A percentile compares a stretch with the other conserved stretches of the same genome.
phyloP scores from a whole-genome alignment of 2,329 filamentous ascomycete species.

The Botrytis byssoidea region DNA sequence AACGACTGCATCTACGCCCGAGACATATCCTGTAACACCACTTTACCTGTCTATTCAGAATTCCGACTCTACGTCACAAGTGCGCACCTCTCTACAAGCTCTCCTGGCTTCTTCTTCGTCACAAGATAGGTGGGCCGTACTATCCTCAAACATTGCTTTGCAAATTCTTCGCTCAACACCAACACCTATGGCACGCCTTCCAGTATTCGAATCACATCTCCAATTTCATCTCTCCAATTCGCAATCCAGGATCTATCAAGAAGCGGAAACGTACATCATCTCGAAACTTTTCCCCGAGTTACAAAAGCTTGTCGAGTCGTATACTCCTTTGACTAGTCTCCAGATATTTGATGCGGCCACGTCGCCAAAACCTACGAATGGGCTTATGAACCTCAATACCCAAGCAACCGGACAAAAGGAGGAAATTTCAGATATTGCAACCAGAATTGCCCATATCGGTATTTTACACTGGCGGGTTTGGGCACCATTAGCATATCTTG shows the following conservation, averaged over 20 bases:
- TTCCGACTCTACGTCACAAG: slow-evolving; percentile 32
- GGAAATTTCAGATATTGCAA: slow-evolving; percentile 64
- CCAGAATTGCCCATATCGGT: slow-evolving; percentile 77
- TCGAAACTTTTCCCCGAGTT: slow-evolving; percentile 35
- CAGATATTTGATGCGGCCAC: slow-evolving; percentile 40
- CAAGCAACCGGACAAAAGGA: slow-evolving; percentile 28
- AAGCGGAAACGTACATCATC: slow-evolving; percentile 35
- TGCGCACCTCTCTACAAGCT: slow-evolving; percentile 35
- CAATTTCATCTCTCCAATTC: slow-evolving; percentile 37
- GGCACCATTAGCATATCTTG: slow-evolving; percentile 68
- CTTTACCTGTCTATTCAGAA: slow-evolving; percentile 32
- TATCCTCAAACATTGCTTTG: slow-evolving; percentile 35
- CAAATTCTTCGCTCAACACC: slow-evolving; percentile 39
- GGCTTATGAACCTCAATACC: background rate
- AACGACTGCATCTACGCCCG: slow-evolving; percentile 34
- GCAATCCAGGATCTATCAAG: slow-evolving; percentile 34
- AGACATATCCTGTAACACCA: slow-evolving; percentile 32
- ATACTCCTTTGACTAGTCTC: slow-evolving; percentile 35
- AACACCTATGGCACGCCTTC: slow-evolving; percentile 34
- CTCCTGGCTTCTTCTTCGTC: slow-evolving; percentile 36
- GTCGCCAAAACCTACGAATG: slow-evolving; percentile 27
- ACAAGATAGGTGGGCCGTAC: slow-evolving; percentile 34
- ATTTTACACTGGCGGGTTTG: slow-evolving; percentile 90
- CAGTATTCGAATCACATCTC: slow-evolving; percentile 37
- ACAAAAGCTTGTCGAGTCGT: slow-evolving; percentile 34